Conservation (phyloP, 139 green algal species). For the Nannochloris sp. region DNA sequence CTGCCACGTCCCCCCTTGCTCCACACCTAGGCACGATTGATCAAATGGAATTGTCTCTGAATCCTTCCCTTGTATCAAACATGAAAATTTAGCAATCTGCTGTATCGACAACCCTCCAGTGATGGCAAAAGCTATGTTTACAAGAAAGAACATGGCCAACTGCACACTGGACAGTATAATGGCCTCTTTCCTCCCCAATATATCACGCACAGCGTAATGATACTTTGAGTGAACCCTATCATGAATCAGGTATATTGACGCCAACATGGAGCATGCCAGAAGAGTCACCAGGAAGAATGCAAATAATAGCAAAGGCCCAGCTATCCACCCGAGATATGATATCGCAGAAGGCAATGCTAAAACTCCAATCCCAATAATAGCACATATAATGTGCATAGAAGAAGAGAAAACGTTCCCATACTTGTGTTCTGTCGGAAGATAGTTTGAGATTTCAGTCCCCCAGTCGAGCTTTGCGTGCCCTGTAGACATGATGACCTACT, state of each 20-base stretch:
- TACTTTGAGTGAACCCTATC: neutral
- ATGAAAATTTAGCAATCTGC: neutral
- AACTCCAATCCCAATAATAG: conserved; percentile 16
- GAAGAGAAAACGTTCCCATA: neutral
- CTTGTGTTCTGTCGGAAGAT: too few species aligned
- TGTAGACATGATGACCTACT: too few species aligned
- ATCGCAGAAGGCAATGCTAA: conserved; percentile 22
- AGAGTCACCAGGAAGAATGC: conserved; percentile 13
- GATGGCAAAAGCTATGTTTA: neutral
- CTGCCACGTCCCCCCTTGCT: neutral
- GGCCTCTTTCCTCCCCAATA: conserved; percentile 4
- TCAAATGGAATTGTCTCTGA: neutral
- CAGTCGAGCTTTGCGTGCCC: too few species aligned
- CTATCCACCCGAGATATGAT: conserved; percentile 24
- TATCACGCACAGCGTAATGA: conserved; percentile 5
- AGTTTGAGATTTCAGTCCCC: too few species aligned
- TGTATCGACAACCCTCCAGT: neutral
- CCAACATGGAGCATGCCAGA: neutral
- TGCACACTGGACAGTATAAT: neutral
- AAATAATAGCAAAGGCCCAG: conserved; percentile 19
- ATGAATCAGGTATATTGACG: neutral
- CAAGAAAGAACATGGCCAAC: neutral
- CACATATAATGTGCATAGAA: neutral
- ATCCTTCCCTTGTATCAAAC: conserved; percentile 2
- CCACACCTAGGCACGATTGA: conserved; percentile 10